Evolutionary conservation across 306 rosid genomes (phyloP).

Genomic region (Lathyrus tuberosus): DNA sequence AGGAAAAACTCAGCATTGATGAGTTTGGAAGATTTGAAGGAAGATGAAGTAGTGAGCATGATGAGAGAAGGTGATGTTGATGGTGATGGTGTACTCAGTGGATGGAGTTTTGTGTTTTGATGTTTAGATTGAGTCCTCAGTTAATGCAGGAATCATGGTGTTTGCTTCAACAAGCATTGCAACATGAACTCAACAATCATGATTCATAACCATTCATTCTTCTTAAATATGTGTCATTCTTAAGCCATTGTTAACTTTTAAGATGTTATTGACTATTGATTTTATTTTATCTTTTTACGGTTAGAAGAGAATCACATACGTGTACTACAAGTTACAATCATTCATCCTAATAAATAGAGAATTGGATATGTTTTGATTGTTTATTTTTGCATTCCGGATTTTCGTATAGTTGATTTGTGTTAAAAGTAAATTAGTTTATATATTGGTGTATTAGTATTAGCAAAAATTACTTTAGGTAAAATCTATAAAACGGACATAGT

Average conservation of each 20-base stretch:
- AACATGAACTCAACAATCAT: slow-evolving; percentile 31
- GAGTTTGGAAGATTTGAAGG: slow-evolving; percentile 65
- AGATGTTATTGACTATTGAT: background rate
- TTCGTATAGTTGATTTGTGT: too few species aligned
- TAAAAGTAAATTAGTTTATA: too few species aligned
- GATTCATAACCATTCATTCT: background rate
- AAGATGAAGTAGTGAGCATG: slow-evolving; percentile 73
- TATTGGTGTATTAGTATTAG: too few species aligned
- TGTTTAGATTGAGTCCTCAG: slow-evolving; percentile 79
- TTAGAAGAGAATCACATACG: slow-evolving; percentile 6
- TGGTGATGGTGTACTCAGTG: slow-evolving; percentile 69
- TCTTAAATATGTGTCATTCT: background rate
- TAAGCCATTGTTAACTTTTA: background rate
- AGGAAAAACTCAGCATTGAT: slow-evolving; percentile 48
- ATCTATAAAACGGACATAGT: too few species aligned
- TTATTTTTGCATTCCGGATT: too few species aligned
- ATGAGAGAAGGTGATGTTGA: slow-evolving; percentile 69
- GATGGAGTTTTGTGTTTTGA: slow-evolving; percentile 87
- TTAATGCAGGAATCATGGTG: slow-evolving; percentile 66
- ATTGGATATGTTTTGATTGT: background rate
- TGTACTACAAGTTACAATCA: slow-evolving; percentile 1
- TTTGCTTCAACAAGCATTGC: slow-evolving; percentile 58
- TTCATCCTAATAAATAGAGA: background rate
- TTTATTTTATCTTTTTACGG: background rate
- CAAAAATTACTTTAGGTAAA: too few species aligned